Evolutionary conservation across 2,329 filamentous ascomycete species (phyloP), one percentile per base, ranked within the genome.

Genomic region (Phialocephala subalpina): DNA sequence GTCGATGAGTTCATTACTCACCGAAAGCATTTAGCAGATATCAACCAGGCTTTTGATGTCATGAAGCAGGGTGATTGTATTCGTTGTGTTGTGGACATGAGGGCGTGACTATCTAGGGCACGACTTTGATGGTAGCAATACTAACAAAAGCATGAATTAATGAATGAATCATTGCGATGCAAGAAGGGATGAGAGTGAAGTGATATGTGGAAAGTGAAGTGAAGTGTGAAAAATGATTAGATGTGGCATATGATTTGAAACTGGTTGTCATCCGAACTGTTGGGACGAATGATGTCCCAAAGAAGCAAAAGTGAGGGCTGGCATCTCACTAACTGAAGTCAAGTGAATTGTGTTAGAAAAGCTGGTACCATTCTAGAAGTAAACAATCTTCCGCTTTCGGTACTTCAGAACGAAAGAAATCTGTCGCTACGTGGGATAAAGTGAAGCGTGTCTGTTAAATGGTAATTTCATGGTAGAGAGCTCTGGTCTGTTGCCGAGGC

Each of bases 1-100:
- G 96, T 98, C 55, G 95, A 98, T 78, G 96, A 99, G 84, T 98
- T 98, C 84, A 98, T 99, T 83, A 99, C 96, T 36, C 96, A 99
- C 84, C 90, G 94, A 74, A 93, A 97, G 83, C 87, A 86, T 3
- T 84, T 99, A 53, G 82, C 83, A 67, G 88, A 92, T 76, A 97
- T 99, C 81, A 98, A 98, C 85, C 83, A 86, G 60, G 95, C 94
- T 22, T 99, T 97, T 76, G 88, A 93, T 71, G 89, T 91, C 74
- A 99, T 99, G 96, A 97, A 97, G 86, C 86, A 89, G 67, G 96
- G 96, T 66, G 94, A 98, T 81, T 99, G 96, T 82, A 97, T 99
- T 77, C 92, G 96, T 71, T 97, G 93, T 73, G 96, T 98, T 11
- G 92, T 97, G 62, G 88, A 87, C 73, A 89, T 89, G 86, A 69